Base-by-base conservation (phyloP, 495 filamentous ascomycete species). In the Penicillium canescens region DNA sequence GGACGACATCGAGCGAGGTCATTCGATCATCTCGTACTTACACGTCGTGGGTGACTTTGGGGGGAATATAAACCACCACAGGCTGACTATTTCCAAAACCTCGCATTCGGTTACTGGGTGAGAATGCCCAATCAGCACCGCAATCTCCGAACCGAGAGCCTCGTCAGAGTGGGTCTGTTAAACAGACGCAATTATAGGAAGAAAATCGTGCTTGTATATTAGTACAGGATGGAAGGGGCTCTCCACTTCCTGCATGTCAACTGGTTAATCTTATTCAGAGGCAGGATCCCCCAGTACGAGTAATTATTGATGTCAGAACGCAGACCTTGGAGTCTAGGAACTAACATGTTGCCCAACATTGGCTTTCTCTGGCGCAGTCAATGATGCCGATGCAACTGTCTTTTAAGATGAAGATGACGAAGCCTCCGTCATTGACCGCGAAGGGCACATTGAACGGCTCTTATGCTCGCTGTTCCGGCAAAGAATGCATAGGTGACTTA, bases 241-340 rank as follows among this genome's bases (percentile, higher is more conserved):
- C 55, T 21, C 23, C 44, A 21, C 14, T 47, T 31, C 31, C 13
- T 21, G 75, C 76, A 1, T 64, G 77, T 3, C 50, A 52, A 18
- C 57, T 87, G 4, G 56, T 87, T 0, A 20, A 68, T 1, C 66
- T 66, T 11, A 68, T 83, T 42, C 20, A 3, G n/a, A n/a, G n/a
- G n/a, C 63, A 77, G 40, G 31, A 62, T 0, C 71, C 65, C 2
- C 69, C 67, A 1, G 69, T 75, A 8, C 72, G 70, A 4, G 82
- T 90, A 0, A 78, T 90, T 13, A 72, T 89, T 2, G 86, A 90
- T 57, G 84, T 85, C 1, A 86, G 86, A 1, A 86, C 86, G n/a
- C 16, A 49, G 36, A 49, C 26, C 13, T 21, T 49, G 35, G 46
- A 87, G 45, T 66, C 82, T 6, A 70, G 71, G 37, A 89, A 89